Base-by-base conservation (phyloP, 139 green algal species). In the Pseudopediastrum boryanum region DNA sequence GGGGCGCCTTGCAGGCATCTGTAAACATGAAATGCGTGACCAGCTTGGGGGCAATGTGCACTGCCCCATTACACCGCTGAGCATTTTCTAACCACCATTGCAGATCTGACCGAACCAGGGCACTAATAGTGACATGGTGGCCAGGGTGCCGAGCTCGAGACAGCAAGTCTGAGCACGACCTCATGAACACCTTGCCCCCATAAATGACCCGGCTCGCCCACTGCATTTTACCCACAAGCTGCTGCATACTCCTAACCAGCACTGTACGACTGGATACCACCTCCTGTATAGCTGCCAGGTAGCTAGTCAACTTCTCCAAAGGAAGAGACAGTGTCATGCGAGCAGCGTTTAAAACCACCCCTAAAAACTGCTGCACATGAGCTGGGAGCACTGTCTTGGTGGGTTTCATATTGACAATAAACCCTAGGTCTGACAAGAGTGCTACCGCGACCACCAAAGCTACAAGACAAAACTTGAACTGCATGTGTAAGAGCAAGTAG, bases 261-360 rank as follows among this genome's bases (percentile, higher is more conserved):
- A n/a, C n/a, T n/a, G n/a, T 64, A 23, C 54, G 54, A 6, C 54
- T n/a, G 6, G 10, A 6, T 27, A 64, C 7, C 10, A 12, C 13
- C 31, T n/a, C 54, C 7, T n/a, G 6, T 27, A 64, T 8, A 12
- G 31, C 54, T 10, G 10, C 13, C 54, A 64, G 35, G 6, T 39
- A 12, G 54, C 10, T 23, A 7, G 9, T 7, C 7, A 64, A 27
- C 10, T 64, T 64, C 31, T 64, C 54, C 31, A 6, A 7, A 8
- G 10, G 54, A 6, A 64, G 54, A 8, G 54, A 64, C 54, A 64
- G 10, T n/a, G 54, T 64, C 8, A 27, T 27, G 35, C 54, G 54
- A n/a, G 54, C 54, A 64, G 54, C 31, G 54, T 64, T 64, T n/a
- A 64, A 7, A 27, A 64, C 54, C 54, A 64, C 54, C 13, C 54